Percentiles rank a stretch among this genome's conserved stretches.
phyloP scores from a whole-genome alignment of 768 basidiomycete genomes.

The Rhizopogon rudus region DNA sequence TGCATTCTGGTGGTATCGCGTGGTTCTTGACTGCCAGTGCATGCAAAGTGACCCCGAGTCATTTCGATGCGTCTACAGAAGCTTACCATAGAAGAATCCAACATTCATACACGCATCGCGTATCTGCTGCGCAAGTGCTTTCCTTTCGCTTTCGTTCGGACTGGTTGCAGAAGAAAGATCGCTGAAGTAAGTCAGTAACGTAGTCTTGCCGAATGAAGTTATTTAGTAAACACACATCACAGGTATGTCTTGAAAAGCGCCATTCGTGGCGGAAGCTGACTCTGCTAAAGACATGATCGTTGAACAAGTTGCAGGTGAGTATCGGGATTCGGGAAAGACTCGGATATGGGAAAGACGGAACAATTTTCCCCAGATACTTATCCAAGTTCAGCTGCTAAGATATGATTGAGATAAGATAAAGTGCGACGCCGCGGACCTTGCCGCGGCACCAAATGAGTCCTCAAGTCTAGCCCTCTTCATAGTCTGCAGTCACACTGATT shows the following conservation, averaged over 20 bases:
- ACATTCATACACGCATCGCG: slow-evolving; percentile 75
- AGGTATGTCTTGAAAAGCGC: slow-evolving; percentile 19
- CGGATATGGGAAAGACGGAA: too few relatives aligned
- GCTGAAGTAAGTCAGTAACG: slow-evolving; percentile 20
- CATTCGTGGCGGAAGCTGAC: slow-evolving; percentile 11
- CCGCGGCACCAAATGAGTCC: too few relatives aligned
- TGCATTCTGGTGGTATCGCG: slow-evolving; percentile 52
- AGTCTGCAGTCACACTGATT: too few relatives aligned
- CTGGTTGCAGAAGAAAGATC: slow-evolving; percentile 39
- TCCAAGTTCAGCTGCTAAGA: too few relatives aligned
- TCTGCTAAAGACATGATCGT: slow-evolving; percentile 16
- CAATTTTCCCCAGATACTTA: too few relatives aligned
- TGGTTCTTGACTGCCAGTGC: slow-evolving; percentile 65
- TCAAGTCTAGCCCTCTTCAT: too few relatives aligned
- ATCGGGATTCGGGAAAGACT: too few relatives aligned
- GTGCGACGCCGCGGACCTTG: too few relatives aligned
- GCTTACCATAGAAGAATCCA: slow-evolving; percentile 79
- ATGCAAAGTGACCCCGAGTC: not conserved
- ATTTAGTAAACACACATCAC: slow-evolving; percentile 15
- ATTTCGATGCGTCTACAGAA: not conserved
- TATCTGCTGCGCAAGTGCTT: slow-evolving; percentile 49
- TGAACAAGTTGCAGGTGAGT: too few relatives aligned
- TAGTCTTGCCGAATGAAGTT: not conserved
- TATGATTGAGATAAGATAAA: too few relatives aligned
- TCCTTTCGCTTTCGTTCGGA: slow-evolving; percentile 33